Evolutionary conservation across 1,284 basidiomycete species (phyloP), one percentile per base, ranked within the genome.

Genomic region (Rhodotorula sp.): DNA sequence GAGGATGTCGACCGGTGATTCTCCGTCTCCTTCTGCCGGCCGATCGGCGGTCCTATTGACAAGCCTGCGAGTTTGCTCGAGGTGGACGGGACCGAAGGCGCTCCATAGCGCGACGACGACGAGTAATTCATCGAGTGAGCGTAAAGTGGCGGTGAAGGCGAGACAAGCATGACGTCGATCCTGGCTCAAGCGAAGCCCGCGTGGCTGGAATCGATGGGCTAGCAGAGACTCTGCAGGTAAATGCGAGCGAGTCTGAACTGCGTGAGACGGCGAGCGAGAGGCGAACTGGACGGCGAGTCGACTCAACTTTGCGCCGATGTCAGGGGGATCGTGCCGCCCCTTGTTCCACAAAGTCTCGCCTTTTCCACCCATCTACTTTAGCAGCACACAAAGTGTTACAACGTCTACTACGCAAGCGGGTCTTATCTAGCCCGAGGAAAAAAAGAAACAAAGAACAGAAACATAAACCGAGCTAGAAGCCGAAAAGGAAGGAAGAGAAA

Each of bases 131-230:
- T 42, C 37, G 54, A n/a, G 48, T 55, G 44, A 7, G 49, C 42
- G 7, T 29, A 48, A 18, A 29, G 67, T 7, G 61, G 57, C 45
- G 49, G 62, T 10, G 62, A 55, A 15, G 59, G 14, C 24, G 56
- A 63, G 30, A 26, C 66, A 60, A 61, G 66, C 66, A 67, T 67
- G 44, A 30, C 44, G 42, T 44, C 53, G 53, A 26, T 22, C 37
- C 24, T 42, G 15, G 37, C 37, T 42, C 4, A 24, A 6, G 26
- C 18, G 42, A 18, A 26, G 45, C 12, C 56, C 20, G 62, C 14
- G 29, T 14, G 6, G n/a, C 26, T 14, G 26, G 48, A 24, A 24
- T 20, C 4, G 33, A 20, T 33, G 42, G 33, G 33, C 30, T 6
- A 30, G 26, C 51, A 24, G 51, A 53, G 51, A 17, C 53, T n/a